Conservation (phyloP, 2,329 filamentous ascomycete genomes). For the Trichoderma lentiforme region DNA sequence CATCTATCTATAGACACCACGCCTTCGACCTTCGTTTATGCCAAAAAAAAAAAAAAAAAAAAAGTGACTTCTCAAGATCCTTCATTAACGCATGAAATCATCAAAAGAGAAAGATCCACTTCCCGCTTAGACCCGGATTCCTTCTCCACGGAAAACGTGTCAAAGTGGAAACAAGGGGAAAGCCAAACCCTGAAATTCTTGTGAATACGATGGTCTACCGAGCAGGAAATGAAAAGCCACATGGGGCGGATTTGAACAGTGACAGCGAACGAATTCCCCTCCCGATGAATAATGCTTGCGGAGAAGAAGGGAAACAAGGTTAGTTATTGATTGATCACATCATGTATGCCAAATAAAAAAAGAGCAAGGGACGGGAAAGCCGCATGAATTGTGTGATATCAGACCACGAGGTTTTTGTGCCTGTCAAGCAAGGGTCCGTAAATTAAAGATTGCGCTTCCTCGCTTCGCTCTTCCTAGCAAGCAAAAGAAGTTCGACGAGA, state of each 20-base stretch:
- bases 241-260: no score
- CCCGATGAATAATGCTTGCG: not conserved
- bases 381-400: not conserved
- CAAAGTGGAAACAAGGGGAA: not conserved
- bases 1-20: not conserved
- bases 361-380: not conserved
- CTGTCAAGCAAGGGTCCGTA: not conserved
- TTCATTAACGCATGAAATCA: not conserved
- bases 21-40: not conserved
- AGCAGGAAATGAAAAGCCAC: not conserved
- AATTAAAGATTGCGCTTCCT: not conserved
- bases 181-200: not conserved
- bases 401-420: not conserved
- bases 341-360: not conserved
- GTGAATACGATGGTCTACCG: not conserved
- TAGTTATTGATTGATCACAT: not conserved
- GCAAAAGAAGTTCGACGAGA: not conserved
- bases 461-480: not conserved
- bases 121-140: not conserved
- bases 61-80: not conserved
- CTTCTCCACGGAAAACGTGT: not conserved
- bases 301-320: not conserved
- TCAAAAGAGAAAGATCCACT: not conserved
- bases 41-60: not conserved
- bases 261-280: no score